These are phyloP conservation scores for Pseudocercospora crystallina DNA, from an alignment of 2,329 filamentous ascomycete genomes.

Conservation along the genomic window DNA sequence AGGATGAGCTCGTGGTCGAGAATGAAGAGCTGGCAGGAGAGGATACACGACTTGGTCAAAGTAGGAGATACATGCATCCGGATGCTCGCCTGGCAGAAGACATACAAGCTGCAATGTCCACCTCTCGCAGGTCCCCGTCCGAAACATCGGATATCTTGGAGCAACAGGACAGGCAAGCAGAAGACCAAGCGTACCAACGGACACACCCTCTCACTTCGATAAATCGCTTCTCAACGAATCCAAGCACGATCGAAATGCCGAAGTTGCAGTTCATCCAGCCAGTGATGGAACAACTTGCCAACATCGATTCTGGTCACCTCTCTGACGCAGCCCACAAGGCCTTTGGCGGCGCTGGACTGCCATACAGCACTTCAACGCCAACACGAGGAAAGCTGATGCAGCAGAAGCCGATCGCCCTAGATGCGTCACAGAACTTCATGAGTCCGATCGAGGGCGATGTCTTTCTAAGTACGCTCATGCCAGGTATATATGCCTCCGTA, in stretches of 20 bases:
- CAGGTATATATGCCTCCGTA: conserved; percentile 67
- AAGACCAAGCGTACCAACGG: conserved; percentile 52
- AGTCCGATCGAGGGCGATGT: conserved; percentile 72
- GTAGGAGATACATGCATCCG: conserved; percentile 57
- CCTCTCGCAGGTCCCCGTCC: conserved; percentile 26
- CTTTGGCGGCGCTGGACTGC: conserved; percentile 76
- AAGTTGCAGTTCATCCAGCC: conserved; percentile 67
- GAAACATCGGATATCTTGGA: conserved; percentile 49
- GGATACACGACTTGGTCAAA: conserved; percentile 11
- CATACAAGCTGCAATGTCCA: conserved; percentile 40
- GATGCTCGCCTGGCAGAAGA: conserved; percentile 30
- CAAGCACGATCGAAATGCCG: conserved; percentile 74
- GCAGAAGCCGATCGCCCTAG: conserved; percentile 65
- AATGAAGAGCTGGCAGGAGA: conserved; percentile 25
- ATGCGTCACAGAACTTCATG: conserved; percentile 66
- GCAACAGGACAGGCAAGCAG: conserved; percentile 61
- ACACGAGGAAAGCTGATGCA: conserved; percentile 53
- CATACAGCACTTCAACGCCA: conserved; percentile 73
- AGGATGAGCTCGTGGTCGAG: conserved; percentile 26
- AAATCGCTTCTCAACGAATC: conserved; percentile 72
- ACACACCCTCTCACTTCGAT: conserved; percentile 72
- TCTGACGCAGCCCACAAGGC: conserved; percentile 67
- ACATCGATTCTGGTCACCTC: conserved; percentile 69
- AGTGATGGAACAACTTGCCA: conserved; percentile 65
- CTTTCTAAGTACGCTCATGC: conserved; percentile 68